Percentiles rank a stretch among this genome's conserved stretches.
Evolutionary conservation across 2,329 filamentous ascomycete genomes (phyloP).

Genomic region (Xylariaceae sp.): DNA sequence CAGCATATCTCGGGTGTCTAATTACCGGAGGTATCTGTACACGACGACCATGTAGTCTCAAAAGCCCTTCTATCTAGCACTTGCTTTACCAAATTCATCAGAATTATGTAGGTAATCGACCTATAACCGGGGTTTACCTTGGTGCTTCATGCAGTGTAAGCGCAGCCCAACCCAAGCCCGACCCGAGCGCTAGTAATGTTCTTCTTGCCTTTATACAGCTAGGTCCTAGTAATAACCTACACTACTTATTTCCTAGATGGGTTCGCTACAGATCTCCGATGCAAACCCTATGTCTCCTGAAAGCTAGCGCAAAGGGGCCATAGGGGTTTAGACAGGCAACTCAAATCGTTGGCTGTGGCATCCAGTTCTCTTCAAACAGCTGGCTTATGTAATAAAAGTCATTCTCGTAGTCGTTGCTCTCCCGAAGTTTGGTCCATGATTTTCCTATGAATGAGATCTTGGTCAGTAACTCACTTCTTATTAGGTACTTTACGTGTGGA

Average conservation of each 20-base stretch:
- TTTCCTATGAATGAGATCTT: slow-evolving; percentile 38
- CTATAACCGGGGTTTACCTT: slow-evolving; percentile 3
- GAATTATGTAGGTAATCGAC: slow-evolving; percentile 1
- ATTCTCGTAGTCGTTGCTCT: slow-evolving; percentile 56
- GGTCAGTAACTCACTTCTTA: slow-evolving; percentile 15
- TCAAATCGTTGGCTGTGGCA: slow-evolving; percentile 49
- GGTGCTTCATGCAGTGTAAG: slow-evolving; percentile 19
- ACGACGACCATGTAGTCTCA: slow-evolving; percentile 10
- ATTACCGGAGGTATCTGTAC: slow-evolving; percentile 22
- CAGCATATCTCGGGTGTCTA: slow-evolving; percentile 22
- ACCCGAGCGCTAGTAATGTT: slow-evolving; percentile 5
- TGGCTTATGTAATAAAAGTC: slow-evolving; percentile 68
- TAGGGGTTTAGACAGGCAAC: slow-evolving; percentile 25
- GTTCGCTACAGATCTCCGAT: slow-evolving; percentile 12
- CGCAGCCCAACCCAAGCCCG: neutral
- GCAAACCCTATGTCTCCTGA: slow-evolving; percentile 14
- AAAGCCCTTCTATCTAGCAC: slow-evolving; percentile 9
- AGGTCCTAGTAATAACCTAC: slow-evolving; percentile 12
- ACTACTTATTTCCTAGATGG: slow-evolving; percentile 15
- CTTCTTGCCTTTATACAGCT: slow-evolving; percentile 24
- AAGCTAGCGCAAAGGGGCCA: slow-evolving; percentile 1
- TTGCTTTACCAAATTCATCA: neutral
- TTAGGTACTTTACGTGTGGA: neutral
- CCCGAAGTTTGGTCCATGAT: slow-evolving; percentile 55
- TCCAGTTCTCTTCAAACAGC: slow-evolving; percentile 64